A percentile compares a stretch with the other conserved stretches of the same genome.
Evolutionary conservation across 1,139 yeast genomes (phyloP).

Genomic region (Blastobotrys proliferans): DNA sequence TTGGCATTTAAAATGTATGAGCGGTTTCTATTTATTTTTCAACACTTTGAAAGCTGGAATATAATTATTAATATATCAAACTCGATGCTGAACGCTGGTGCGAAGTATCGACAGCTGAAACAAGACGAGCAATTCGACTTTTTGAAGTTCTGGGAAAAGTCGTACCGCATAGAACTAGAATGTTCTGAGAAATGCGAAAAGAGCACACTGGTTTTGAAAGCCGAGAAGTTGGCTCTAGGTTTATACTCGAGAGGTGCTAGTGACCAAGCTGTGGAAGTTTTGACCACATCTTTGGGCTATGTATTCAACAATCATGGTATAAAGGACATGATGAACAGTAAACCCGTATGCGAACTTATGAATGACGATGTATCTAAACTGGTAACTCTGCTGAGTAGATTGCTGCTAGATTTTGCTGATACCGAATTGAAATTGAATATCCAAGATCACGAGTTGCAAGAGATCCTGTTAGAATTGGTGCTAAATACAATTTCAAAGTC

Average conservation of each 20-base stretch:
- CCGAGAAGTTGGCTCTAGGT: slow-evolving; percentile 18
- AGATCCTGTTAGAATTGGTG: slow-evolving; percentile 4
- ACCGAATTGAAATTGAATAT: not conserved
- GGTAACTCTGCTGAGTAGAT: slow-evolving; percentile 8
- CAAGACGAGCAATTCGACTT: slow-evolving; percentile 5
- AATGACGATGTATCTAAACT: slow-evolving; percentile 6
- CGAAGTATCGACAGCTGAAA: slow-evolving; percentile 12
- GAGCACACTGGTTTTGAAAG: slow-evolving; percentile 14
- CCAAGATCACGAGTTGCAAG: slow-evolving; percentile 1
- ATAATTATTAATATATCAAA: slow-evolving; percentile 20
- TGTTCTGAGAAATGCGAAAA: slow-evolving; percentile 9
- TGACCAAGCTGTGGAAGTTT: slow-evolving; percentile 11
- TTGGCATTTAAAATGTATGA: not conserved
- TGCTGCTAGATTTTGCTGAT: slow-evolving; percentile 7
- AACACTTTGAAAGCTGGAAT: slow-evolving; percentile 11
- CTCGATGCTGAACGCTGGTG: slow-evolving; percentile 21
- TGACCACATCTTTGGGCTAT: slow-evolving; percentile 11
- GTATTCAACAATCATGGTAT: slow-evolving; percentile 7
- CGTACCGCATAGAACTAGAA: slow-evolving; percentile 19
- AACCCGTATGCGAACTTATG: not conserved
- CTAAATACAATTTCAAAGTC: slow-evolving; percentile 10
- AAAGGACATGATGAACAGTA: not conserved
- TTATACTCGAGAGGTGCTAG: slow-evolving; percentile 10
- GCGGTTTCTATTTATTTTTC: slow-evolving; percentile 7
- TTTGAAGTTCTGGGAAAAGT: slow-evolving; percentile 20